A percentile compares a stretch with the other conserved stretches of the same genome.
These are phyloP conservation scores for Kwoniella shandongensis DNA, from an alignment of 768 basidiomycete genomes.

Conservation along the genomic window DNA sequence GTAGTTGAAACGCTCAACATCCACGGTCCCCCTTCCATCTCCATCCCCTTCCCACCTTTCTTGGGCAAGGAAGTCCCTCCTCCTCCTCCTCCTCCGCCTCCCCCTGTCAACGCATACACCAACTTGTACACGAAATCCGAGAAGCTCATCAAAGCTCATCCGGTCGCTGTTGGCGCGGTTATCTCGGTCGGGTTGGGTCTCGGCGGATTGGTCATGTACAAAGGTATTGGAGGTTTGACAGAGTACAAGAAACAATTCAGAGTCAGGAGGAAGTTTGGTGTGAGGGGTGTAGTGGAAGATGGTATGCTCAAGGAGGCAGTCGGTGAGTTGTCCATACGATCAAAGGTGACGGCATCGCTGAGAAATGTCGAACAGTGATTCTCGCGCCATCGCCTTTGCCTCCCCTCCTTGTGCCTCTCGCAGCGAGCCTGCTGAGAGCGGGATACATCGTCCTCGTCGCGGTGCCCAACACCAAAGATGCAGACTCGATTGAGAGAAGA, in stretches of 20 bases:
- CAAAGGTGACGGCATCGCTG: not conserved
- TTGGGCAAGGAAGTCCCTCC: slow-evolving; percentile 33
- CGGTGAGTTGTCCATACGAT: slow-evolving; percentile 24
- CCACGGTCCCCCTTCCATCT: slow-evolving; percentile 46
- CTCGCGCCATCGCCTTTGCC: slow-evolving; percentile 47
- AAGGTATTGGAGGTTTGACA: slow-evolving; percentile 5
- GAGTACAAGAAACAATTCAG: not conserved
- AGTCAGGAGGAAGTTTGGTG: slow-evolving; percentile 16
- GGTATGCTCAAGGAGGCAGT: slow-evolving; percentile 47
- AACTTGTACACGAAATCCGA: slow-evolving; percentile 21
- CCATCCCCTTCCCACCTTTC: slow-evolving; percentile 50
- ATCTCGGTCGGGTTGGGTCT: slow-evolving; percentile 40
- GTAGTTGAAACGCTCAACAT: slow-evolving; percentile 52
- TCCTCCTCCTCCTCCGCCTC: slow-evolving; percentile 42
- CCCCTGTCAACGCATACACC: slow-evolving; percentile 3
- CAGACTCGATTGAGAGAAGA: slow-evolving; percentile 43
- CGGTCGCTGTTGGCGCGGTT: slow-evolving; percentile 32
- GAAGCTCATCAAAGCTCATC: slow-evolving; percentile 32
- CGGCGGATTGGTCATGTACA: slow-evolving; percentile 20
- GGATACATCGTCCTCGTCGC: slow-evolving; percentile 51
- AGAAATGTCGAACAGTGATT: slow-evolving; percentile 31
- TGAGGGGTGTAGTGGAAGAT: slow-evolving; percentile 32
- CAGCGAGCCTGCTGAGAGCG: slow-evolving; percentile 38
- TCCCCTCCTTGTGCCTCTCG: slow-evolving; percentile 37
- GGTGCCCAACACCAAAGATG: slow-evolving; percentile 47